These are phyloP conservation scores for Paramecium sexaurelia DNA, from an alignment of 73 alveolate species.

Conservation along the genomic window DNA sequence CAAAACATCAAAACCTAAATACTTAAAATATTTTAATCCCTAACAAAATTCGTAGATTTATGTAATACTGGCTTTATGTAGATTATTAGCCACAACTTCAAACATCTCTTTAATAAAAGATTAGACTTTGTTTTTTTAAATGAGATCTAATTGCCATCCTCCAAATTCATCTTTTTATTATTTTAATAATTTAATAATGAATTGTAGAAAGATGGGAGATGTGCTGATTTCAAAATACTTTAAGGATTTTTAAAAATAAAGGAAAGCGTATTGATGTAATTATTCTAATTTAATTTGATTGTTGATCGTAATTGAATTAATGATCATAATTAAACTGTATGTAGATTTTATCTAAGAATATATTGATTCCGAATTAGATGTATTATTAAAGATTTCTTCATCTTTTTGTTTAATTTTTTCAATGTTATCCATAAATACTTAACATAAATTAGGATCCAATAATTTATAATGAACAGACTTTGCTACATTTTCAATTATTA, in stretches of 20 bases:
- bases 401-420: neutral
- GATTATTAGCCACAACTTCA: slow-evolving; percentile 34
- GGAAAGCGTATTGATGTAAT: neutral
- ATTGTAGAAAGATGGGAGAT: neutral
- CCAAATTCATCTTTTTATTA: slow-evolving; percentile 23
- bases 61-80: slow-evolving; percentile 23
- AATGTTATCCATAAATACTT: neutral
- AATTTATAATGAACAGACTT: slow-evolving; percentile 1
- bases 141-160: slow-evolving; percentile 25
- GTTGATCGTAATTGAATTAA: neutral
- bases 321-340: neutral
- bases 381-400: neutral
- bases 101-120: slow-evolving; percentile 22
- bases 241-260: neutral
- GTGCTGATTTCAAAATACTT: neutral
- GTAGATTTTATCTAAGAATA: neutral
- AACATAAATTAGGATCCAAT: neutral
- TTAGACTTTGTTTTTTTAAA: neutral
- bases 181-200: slow-evolving; percentile 18
- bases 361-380: neutral
- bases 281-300: neutral
- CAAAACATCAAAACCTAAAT: slow-evolving; percentile 59
- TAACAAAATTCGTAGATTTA: slow-evolving; percentile 55
- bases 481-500: neutral
- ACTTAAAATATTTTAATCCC: neutral